phyloP scores from a whole-genome alignment of 805 yeast genomes.

The Candida boleticola region DNA sequence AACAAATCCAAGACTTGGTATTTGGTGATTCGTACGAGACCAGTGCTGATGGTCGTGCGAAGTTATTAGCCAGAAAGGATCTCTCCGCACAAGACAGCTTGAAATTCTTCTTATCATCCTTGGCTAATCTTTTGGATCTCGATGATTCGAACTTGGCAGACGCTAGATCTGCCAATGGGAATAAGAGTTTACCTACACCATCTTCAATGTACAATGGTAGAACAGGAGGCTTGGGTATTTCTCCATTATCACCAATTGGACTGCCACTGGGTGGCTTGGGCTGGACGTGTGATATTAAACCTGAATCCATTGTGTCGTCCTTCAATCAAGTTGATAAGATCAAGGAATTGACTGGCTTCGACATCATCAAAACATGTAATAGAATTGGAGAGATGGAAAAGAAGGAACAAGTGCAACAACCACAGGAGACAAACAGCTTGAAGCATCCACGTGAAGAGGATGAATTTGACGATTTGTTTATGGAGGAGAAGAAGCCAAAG shows the following conservation, averaged over 20 bases:
- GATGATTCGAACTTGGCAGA: constrained; percentile 33
- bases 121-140: constrained; percentile 49
- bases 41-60: constrained; percentile 32
- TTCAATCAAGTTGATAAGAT: constrained; percentile 44
- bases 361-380: constrained; percentile 23
- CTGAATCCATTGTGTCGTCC: constrained; percentile 43
- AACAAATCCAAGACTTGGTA: constrained; percentile 9
- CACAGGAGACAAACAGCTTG: constrained; percentile 1
- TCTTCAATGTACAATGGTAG: constrained; percentile 8
- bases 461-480: constrained; percentile 35
- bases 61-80: constrained; percentile 45
- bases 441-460: constrained; percentile 22
- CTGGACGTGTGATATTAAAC: constrained; percentile 47
- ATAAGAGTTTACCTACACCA: constrained; percentile 13
- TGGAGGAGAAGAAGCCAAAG: constrained; percentile 35
- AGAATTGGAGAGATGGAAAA: constrained; percentile 11
- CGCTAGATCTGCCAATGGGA: constrained; percentile 17
- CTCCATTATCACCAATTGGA: constrained; percentile 39
- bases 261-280: constrained; percentile 16
- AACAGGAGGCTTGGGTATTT: constrained; percentile 12
- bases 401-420: background rate
- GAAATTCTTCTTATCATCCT: constrained; percentile 48
- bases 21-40: constrained; percentile 24
- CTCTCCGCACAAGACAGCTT: constrained; percentile 46
- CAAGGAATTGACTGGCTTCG: constrained; percentile 27